These are phyloP conservation scores for Phytopythium ostracodes DNA, from an alignment of 352 stramenopile species.

Conservation along the genomic window DNA sequence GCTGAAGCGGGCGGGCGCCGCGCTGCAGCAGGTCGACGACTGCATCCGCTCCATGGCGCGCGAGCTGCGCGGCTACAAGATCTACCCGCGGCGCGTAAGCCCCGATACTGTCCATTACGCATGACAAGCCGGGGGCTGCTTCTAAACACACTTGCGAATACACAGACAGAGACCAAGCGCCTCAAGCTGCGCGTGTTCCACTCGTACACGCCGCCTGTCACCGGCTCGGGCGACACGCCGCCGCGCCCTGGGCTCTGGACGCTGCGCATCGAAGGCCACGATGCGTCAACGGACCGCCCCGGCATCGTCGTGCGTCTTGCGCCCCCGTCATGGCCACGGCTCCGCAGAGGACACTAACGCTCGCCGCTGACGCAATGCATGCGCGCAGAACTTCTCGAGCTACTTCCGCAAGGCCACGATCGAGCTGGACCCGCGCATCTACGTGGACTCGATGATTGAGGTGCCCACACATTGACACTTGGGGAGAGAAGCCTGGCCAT, in stretches of 20 bases:
- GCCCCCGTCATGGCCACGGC: neutral
- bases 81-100: slow-evolving; percentile 38
- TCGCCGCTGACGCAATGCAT: neutral
- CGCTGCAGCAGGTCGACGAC: slow-evolving; percentile 38
- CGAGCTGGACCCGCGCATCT: slow-evolving; percentile 62
- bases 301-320: slow-evolving; percentile 32
- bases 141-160: too few relatives aligned
- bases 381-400: slow-evolving; percentile 60
- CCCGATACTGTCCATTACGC: neutral
- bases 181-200: slow-evolving; percentile 59
- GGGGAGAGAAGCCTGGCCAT: too few relatives aligned
- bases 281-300: slow-evolving; percentile 23
- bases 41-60: slow-evolving; percentile 44
- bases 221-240: slow-evolving; percentile 23
- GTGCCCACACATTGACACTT: slow-evolving; percentile 12
- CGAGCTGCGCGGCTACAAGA: slow-evolving; percentile 52
- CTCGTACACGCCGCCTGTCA: slow-evolving; percentile 47
- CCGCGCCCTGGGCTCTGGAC: slow-evolving; percentile 48
- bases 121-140: neutral
- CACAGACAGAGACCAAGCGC: slow-evolving; percentile 48
- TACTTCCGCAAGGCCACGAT: slow-evolving; percentile 78
- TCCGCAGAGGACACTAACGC: neutral
- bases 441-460: slow-evolving; percentile 67
- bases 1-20: slow-evolving; percentile 37
- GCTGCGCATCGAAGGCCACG: slow-evolving; percentile 54